Evolutionary conservation across 1,284 basidiomycete genomes (phyloP).

Genomic region (Lignosus rhinocerotis): DNA sequence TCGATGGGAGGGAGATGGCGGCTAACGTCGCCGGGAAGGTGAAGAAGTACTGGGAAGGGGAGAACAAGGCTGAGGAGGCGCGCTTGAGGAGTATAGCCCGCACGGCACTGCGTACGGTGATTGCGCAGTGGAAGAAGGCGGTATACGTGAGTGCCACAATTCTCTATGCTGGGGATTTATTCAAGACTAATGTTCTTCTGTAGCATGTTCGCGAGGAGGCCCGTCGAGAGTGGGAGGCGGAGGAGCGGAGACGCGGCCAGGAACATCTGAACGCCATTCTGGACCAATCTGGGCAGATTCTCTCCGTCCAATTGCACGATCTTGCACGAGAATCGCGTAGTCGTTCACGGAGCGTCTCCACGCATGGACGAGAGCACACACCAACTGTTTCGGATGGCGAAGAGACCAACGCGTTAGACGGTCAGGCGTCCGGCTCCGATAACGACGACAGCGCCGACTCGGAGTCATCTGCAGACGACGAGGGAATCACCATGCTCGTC

Average conservation of each 20-base stretch:
- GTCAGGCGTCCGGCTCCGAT: not conserved
- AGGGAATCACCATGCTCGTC: constrained; percentile 18
- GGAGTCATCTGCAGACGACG: constrained; percentile 8
- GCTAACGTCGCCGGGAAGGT: constrained; percentile 69
- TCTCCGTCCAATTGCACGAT: constrained; percentile 82
- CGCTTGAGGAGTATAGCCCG: constrained; percentile 70
- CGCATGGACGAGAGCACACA: constrained; percentile 37
- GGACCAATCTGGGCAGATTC: constrained; percentile 84
- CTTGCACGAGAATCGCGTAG: constrained; percentile 55
- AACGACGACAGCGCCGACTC: constrained; percentile 5
- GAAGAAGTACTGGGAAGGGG: constrained; percentile 78
- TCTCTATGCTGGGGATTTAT: not conserved
- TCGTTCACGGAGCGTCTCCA: constrained; percentile 54
- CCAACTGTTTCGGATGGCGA: not conserved
- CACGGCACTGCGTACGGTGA: constrained; percentile 68
- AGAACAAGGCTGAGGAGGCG: constrained; percentile 66
- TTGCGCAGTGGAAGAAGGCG: constrained; percentile 87
- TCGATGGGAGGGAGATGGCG: constrained; percentile 50
- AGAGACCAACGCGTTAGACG: constrained; percentile 14
- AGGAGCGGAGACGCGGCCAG: constrained; percentile 70
- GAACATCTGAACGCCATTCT: constrained; percentile 91
- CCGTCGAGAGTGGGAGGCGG: constrained; percentile 55
- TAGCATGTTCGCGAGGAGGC: constrained; percentile 76
- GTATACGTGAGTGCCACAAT: constrained; percentile 65
- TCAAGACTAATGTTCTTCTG: not conserved